These are phyloP conservation scores for Jatropha curcas DNA, from an alignment of 345 rosid genomes.

Conservation along the genomic window DNA sequence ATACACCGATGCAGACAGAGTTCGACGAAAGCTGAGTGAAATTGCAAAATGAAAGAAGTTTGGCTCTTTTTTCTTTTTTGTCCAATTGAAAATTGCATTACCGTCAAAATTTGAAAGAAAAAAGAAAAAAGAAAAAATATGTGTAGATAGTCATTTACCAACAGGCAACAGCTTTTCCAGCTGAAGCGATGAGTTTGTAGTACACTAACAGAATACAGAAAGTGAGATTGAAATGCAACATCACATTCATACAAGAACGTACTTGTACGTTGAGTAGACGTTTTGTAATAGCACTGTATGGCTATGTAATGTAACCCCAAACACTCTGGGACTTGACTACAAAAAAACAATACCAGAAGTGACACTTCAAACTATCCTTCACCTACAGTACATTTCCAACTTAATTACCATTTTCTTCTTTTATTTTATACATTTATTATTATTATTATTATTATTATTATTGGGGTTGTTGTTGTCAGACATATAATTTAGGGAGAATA, in stretches of 20 bases:
- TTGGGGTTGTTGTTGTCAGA: neutral
- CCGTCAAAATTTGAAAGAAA: neutral
- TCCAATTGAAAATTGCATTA: no score
- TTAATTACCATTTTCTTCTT: no score
- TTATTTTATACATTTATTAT: no score
- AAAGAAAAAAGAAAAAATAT: neutral
- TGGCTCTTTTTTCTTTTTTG: no score
- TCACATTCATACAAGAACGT: neutral
- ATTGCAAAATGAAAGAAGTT: no score
- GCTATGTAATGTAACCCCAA: neutral
- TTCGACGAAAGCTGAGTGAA: no score
- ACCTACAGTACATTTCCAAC: no score
- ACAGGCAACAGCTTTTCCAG: neutral
- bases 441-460: no score
- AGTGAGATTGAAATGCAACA: neutral
- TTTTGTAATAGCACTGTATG: constrained; percentile 1
- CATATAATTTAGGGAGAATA: neutral
- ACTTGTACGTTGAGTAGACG: constrained; percentile 10
- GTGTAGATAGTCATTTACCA: neutral
- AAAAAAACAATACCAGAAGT: no score
- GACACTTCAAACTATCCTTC: no score
- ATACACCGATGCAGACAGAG: no score
- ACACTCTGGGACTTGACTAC: no score
- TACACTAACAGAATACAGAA: neutral
- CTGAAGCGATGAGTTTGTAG: neutral